Base-by-base conservation (phyloP, 164 flowering plant genomes). In the Cinnamomum chago region DNA sequence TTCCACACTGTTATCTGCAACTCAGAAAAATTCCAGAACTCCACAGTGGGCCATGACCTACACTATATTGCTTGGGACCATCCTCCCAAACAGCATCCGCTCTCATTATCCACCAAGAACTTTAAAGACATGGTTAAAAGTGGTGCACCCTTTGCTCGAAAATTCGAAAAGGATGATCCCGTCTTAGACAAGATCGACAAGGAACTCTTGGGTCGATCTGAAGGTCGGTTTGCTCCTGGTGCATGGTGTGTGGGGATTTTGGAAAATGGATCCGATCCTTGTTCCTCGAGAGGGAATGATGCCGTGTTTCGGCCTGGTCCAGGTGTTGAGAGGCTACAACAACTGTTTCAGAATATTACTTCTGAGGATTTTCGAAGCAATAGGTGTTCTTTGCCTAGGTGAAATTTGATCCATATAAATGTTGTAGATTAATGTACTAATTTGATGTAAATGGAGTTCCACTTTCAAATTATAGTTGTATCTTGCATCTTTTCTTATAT, bases 61-160 rank as follows among this genome's bases (percentile, higher is more conserved):
- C 99, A 95, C 84, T 95, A 92, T 83, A 95, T 95, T 73, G 94
- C 98, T 40, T 95, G 99, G 99, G 99, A 93, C 87, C 88, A 24
- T 79, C 99, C 99, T 78, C 99, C 99, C 0, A 95, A 90, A 84
- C 99, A 95, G 81, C 99, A 95, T 76, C 99, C 99, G 4, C 76
- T 76, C 60, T 62, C 84, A 9, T 81, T 94, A 74, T 73, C 98
- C 1, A 81, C 84, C 70, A 92, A 89, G 76, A 93, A 96, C 76
- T 91, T 87, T 58, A 81, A 83, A 58, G 82, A 87, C 60, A 94
- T 96, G 97, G 93, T 96, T 3, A 78, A 90, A 76, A 91, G 97
- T 79, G 90, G 92, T 6, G 97, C 99, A 0, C 89, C 95, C 13
- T 96, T 96, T 84, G 99, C 99, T 25, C 81, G 98, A 52, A 96